phyloP scores from a whole-genome alignment of 2,329 filamentous ascomycete genomes.

The Fusarium euwallaceae region DNA sequence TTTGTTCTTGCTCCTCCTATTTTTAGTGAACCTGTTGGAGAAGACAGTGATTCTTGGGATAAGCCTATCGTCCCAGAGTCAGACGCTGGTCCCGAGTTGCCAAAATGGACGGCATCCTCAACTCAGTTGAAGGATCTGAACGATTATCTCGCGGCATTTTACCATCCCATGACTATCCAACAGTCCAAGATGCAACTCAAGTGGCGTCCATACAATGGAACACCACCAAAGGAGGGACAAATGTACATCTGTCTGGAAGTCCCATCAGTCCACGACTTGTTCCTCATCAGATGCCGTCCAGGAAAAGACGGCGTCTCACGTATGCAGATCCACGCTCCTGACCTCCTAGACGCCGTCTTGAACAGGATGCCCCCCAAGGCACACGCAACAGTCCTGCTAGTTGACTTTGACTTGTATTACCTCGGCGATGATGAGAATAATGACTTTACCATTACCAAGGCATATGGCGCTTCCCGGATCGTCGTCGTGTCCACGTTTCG shows the following conservation, averaged over 20 bases:
- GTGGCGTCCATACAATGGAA: constrained; percentile 60
- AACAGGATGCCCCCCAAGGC: constrained; percentile 68
- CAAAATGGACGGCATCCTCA: constrained; percentile 24
- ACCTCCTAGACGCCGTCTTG: constrained; percentile 70
- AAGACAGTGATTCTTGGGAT: constrained; percentile 59
- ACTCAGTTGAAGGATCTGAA: constrained; percentile 49
- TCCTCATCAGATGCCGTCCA: constrained; percentile 65
- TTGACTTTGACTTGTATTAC: constrained; percentile 75
- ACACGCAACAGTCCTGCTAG: constrained; percentile 68
- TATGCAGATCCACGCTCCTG: constrained; percentile 70
- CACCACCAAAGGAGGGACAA: constrained; percentile 1
- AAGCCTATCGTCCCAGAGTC: constrained; percentile 40
- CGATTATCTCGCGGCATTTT: constrained; percentile 61
- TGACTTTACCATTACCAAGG: constrained; percentile 75
- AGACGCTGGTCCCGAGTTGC: background rate
- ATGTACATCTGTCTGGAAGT: constrained; percentile 61
- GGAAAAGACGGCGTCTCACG: constrained; percentile 61
- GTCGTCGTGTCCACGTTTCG: constrained; percentile 72
- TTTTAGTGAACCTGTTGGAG: constrained; percentile 50
- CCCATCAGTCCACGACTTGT: constrained; percentile 48
- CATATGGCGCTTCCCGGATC: constrained; percentile 74
- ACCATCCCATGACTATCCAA: constrained; percentile 66
- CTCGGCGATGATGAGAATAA: constrained; percentile 66
- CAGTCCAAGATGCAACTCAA: constrained; percentile 53
- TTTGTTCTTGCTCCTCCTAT: constrained; percentile 66